phyloP scores from a whole-genome alignment of 1,284 basidiomycete genomes.

The Ceratobasidium papillatum region DNA sequence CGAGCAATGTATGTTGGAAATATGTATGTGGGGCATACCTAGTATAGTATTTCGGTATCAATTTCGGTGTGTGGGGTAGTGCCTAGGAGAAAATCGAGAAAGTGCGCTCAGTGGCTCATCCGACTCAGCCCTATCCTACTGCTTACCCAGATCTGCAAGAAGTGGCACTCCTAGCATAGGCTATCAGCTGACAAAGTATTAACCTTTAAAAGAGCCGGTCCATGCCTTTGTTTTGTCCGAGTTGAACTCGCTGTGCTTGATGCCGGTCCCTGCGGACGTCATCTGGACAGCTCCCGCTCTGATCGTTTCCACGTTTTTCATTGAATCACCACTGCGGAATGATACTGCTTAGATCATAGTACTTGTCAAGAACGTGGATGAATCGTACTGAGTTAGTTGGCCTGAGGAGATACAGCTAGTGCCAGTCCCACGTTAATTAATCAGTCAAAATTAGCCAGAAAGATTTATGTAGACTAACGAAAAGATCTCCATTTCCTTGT shows the following conservation, averaged over 20 bases:
- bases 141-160: slow-evolving; percentile 85
- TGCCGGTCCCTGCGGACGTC: slow-evolving; percentile 88
- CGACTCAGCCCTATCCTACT: not conserved
- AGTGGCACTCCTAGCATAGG: slow-evolving; percentile 62
- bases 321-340: slow-evolving; percentile 75
- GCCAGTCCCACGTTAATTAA: not conserved
- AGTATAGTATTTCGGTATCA: slow-evolving; percentile 82
- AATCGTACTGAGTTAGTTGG: not conserved
- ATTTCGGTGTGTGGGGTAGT: slow-evolving; percentile 63
- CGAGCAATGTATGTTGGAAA: not conserved
- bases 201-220: not conserved
- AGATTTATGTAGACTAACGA: slow-evolving; percentile 79
- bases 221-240: slow-evolving; percentile 23
- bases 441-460: slow-evolving; percentile 50
- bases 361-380: not conserved
- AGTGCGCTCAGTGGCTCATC: slow-evolving; percentile 6
- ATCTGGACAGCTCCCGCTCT: slow-evolving; percentile 89
- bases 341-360: not conserved
- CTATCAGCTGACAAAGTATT: slow-evolving; percentile 11
- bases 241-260: slow-evolving; percentile 75
- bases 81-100: slow-evolving; percentile 31
- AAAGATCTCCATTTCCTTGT: slow-evolving; percentile 91
- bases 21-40: slow-evolving; percentile 46
- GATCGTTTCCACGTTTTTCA: slow-evolving; percentile 89
- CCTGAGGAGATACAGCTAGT: slow-evolving; percentile 16